These are phyloP conservation scores for Pyracantha coccinea DNA, from an alignment of 331 rosid genomes.

Conservation along the genomic window DNA sequence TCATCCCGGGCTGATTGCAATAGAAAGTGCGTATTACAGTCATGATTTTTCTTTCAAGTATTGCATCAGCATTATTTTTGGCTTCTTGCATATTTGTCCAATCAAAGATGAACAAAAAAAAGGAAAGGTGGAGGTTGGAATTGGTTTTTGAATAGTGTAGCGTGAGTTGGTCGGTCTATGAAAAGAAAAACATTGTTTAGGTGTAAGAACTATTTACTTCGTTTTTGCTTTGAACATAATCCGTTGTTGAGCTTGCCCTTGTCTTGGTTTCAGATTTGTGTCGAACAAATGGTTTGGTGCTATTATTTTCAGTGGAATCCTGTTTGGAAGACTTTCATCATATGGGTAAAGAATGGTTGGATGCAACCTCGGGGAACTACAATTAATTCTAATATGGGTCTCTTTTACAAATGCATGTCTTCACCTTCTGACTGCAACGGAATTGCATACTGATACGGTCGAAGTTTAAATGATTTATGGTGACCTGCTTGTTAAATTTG, in stretches of 20 bases:
- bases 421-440: background rate
- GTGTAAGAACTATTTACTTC: background rate
- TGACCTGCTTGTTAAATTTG: background rate
- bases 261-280: constrained; percentile 47
- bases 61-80: background rate
- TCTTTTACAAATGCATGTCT: background rate
- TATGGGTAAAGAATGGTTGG: constrained; percentile 19
- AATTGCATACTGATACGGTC: background rate
- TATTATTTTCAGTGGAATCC: constrained; percentile 69
- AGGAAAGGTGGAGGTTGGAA: background rate
- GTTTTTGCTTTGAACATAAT: constrained; percentile 1
- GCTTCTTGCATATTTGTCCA: background rate
- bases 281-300: constrained; percentile 99
- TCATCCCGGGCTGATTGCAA: constrained; percentile 76
- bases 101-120: background rate
- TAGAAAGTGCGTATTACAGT: constrained; percentile 45
- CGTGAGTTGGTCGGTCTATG: too few relatives aligned
- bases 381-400: background rate
- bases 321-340: constrained; percentile 53
- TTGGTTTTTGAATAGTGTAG: too few relatives aligned
- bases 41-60: background rate
- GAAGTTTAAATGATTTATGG: background rate
- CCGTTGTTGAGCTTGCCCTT: background rate
- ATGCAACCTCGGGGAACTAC: too few relatives aligned
- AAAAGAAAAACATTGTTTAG: background rate